Base-by-base conservation (phyloP, 1,139 yeast species). In the Taphrina communis region DNA sequence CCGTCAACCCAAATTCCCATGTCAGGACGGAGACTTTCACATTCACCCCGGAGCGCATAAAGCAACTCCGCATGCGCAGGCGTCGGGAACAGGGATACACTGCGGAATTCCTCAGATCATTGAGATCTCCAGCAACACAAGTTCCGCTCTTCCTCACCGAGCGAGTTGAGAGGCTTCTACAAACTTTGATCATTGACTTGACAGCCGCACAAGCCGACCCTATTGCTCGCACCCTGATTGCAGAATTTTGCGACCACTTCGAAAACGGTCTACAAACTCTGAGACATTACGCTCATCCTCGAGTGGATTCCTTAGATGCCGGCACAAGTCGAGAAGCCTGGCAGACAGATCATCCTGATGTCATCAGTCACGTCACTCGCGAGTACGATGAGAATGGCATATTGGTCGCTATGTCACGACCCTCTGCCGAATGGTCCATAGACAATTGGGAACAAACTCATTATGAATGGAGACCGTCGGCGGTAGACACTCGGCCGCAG, bases 31-130 rank as follows among this genome's bases (percentile, higher is more conserved):
- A 56, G 48, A 31, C 60, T 2, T 56, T 39, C 48, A 41, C 19
- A 14, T 56, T 56, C 36, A 56, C 60, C 14, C 35, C 39, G 11
- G 60, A 35, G 21, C 48, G 48, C 14, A 56, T 56, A 31, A 21
- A 41, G 60, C 60, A 56, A 19, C 19, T 53, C 25, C 58, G 42
- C 31, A 36, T 19, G 35, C 41, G 58, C n/a, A 53, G 58, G 58
- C 53, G 53, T 31, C 53, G 21, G n/a, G 53, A 50, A 8, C 53
- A 11, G 11, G 36, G 36, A 11, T 9, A 25, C 36, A 50, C 53
- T 5, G 53, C 53, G 19, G 31, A 21, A 21, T 50, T 50, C 36
- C 36, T 50, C 36, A 50, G 53, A 21, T 50, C 11, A 17, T 9
- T 50, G 12, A 8, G 53, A 25, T 25, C 36, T 9, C 21, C 53